These are phyloP conservation scores for Arabidopsis arenosa DNA, from an alignment of 345 rosid species.

Conservation along the genomic window DNA sequence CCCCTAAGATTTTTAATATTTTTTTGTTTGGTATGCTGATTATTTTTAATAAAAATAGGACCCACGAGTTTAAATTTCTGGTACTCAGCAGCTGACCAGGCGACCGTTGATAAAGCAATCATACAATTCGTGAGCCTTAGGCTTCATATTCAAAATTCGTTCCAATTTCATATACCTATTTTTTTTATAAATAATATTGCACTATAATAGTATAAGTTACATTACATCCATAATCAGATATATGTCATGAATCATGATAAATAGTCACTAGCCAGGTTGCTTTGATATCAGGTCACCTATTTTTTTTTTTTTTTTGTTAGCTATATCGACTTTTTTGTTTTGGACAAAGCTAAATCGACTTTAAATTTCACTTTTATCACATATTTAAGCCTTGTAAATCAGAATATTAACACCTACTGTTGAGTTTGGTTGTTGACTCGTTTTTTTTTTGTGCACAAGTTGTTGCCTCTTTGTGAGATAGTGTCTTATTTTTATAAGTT, in stretches of 20 bases:
- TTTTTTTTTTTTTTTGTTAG: too few species aligned
- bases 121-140: slow-evolving; percentile 21
- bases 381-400: neutral
- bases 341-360: too few species aligned
- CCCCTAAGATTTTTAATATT: too few species aligned
- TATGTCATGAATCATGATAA: neutral
- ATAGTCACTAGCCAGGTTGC: neutral
- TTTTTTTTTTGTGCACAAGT: neutral
- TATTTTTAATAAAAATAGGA: neutral
- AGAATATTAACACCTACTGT: neutral
- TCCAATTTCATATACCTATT: neutral
- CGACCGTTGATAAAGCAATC: slow-evolving; percentile 45
- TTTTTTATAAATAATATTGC: too few species aligned
- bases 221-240: neutral
- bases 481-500: too few species aligned
- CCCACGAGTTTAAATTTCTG: slow-evolving; percentile 35
- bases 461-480: neutral
- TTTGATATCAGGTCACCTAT: neutral
- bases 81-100: slow-evolving; percentile 35
- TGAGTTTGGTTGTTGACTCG: neutral
- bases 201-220: neutral
- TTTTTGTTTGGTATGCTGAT: neutral
- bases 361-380: neutral
- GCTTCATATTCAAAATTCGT: slow-evolving; percentile 19
- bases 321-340: too few species aligned